Evolutionary conservation across 2,329 filamentous ascomycete species (phyloP), one percentile per base, ranked within the genome.

Genomic region (Dichotomopilus funicola): DNA sequence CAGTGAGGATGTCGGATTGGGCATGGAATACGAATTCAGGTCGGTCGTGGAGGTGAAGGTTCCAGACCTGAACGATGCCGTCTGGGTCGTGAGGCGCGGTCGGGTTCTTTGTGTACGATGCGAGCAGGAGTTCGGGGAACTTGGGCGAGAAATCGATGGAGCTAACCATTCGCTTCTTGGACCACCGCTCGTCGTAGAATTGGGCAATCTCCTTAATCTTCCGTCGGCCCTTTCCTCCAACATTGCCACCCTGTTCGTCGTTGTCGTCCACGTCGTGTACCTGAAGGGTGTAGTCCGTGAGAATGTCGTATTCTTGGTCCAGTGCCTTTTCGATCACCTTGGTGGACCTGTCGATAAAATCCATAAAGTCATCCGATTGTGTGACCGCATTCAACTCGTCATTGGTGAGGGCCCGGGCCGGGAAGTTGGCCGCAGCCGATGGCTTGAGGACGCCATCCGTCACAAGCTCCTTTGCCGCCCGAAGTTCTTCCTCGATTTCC

Each of bases 1-100:
- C 94, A 0, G 91, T 89, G 11, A 99, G 80, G 52, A 99, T 90
- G 71, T 99, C 94, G 45, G 91, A 96, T 59, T 95, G 92, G 8
- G 92, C 91, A 65, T 96, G 91, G 70, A 99, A 96, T 56, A 95
- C 86, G 72, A 96, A 97, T 76, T 99, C 94, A 1, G 94, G 91
- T 35, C 94, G 85, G 63, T 94, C 89, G 64, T 95, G 91, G 70
- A 97, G 86, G 71, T 97, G 91, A 66, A 91, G 80, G 68, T 96
- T 99, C 95, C 95, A 99, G 37, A 99, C 87, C 70, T 96, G 91
- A 36, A 99, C 86, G 44, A 99, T 80, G 33, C 94, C 94, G 66
- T 95, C 89, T 9, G 91, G 91, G 63, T 96, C 91, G 67, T 96
- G 90, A 35, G 92, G 92, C 13, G 94, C 91, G 6, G 92, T 89